Evolutionary conservation across 306 rosid genomes (phyloP).

Genomic region (Pachyrhizus erosus): DNA sequence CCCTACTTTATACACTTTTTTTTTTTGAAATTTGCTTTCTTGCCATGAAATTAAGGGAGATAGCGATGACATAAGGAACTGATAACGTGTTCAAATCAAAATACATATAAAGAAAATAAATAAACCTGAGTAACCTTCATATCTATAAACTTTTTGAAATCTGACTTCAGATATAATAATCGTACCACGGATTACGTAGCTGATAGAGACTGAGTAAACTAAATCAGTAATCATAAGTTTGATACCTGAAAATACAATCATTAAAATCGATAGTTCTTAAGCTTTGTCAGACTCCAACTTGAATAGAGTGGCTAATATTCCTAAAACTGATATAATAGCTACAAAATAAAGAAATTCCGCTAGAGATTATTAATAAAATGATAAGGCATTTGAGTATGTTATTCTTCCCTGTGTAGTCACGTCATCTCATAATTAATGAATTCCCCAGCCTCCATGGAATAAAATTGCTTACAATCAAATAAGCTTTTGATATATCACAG

Average conservation of each 20-base stretch:
- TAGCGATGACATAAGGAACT: slow-evolving; percentile 1
- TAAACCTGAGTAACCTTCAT: background rate
- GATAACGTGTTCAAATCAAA: slow-evolving; percentile 23
- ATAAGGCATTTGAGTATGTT: background rate
- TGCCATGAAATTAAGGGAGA: slow-evolving; percentile 5
- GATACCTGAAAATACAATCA: background rate
- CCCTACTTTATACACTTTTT: background rate
- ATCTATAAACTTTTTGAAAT: background rate
- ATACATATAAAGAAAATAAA: background rate
- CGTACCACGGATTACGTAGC: too few relatives aligned
- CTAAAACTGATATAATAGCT: too few relatives aligned
- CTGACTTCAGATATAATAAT: background rate
- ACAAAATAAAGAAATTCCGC: background rate
- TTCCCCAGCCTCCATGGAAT: background rate
- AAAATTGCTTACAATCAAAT: background rate
- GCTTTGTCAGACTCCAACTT: too few relatives aligned
- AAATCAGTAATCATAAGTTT: background rate
- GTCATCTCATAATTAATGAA: background rate
- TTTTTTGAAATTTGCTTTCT: slow-evolving; percentile 2
- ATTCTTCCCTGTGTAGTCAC: background rate
- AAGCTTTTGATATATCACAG: background rate
- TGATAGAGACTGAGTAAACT: too few relatives aligned
- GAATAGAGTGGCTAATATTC: too few relatives aligned
- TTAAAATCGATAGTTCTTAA: too few relatives aligned
- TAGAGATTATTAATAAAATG: background rate